A percentile compares a stretch with the other conserved stretches of the same genome.
These are phyloP conservation scores for Ceratocystis cubensis DNA, from an alignment of 2,329 filamentous ascomycete genomes.

Conservation along the genomic window DNA sequence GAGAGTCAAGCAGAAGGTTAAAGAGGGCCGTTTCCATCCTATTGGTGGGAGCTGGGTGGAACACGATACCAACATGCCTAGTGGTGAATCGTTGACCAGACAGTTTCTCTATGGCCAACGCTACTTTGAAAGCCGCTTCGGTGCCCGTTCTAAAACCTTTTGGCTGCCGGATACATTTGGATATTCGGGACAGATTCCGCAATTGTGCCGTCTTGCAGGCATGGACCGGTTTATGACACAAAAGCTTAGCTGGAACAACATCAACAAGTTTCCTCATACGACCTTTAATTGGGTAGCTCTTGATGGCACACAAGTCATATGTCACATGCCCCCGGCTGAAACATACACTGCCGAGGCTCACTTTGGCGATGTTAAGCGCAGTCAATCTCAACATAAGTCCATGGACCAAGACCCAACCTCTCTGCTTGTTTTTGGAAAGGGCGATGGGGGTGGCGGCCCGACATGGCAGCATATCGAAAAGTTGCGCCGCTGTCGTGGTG, in stretches of 20 bases:
- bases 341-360: slow-evolving; percentile 92
- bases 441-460: slow-evolving; percentile 88
- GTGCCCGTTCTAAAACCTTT: slow-evolving; percentile 77
- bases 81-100: slow-evolving; percentile 82
- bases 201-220: slow-evolving; percentile 83
- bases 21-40: slow-evolving; percentile 80
- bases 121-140: slow-evolving; percentile 89
- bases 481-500: slow-evolving; percentile 77
- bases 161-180: slow-evolving; percentile 98
- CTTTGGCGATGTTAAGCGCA: slow-evolving; percentile 86
- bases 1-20: slow-evolving; percentile 81
- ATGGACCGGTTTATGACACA: slow-evolving; percentile 97
- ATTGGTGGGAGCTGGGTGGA: slow-evolving; percentile 98
- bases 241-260: slow-evolving; percentile 99
- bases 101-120: slow-evolving; percentile 94
- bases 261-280: slow-evolving; percentile 96
- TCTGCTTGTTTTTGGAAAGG: slow-evolving; percentile 87
- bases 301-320: slow-evolving; percentile 91
- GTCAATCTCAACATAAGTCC: slow-evolving; percentile 84
- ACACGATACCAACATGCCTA: slow-evolving; percentile 95
- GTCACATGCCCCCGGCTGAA: slow-evolving; percentile 92
- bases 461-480: slow-evolving; percentile 93
- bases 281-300: slow-evolving; percentile 98
- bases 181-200: slow-evolving; percentile 88
- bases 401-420: slow-evolving; percentile 87